These are phyloP conservation scores for Sporormia fimetaria DNA, from an alignment of 495 filamentous ascomycete genomes.

Conservation along the genomic window DNA sequence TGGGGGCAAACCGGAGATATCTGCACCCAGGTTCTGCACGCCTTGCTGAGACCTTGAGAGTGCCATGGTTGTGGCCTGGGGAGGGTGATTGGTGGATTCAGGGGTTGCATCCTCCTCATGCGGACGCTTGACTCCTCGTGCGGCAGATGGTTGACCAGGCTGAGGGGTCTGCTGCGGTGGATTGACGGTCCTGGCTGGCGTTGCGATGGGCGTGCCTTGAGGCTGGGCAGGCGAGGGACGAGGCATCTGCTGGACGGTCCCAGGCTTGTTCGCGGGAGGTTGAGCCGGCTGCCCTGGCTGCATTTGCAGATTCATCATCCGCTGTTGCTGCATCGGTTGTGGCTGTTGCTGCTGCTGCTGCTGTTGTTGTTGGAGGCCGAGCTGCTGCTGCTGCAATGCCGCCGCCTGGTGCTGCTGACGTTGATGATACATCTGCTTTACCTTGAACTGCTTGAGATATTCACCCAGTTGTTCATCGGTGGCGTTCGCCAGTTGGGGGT, in stretches of 20 bases:
- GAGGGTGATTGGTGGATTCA: constrained; percentile 20
- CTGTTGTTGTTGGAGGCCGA: constrained; percentile 16
- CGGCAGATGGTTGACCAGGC: constrained; percentile 13
- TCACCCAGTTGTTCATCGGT: constrained; percentile 15
- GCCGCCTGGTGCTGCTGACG: constrained; percentile 28
- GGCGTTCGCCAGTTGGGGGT: not conserved
- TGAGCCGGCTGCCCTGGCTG: constrained; percentile 25
- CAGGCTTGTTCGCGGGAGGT: constrained; percentile 22
- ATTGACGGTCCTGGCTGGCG: constrained; percentile 7
- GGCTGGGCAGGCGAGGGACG: constrained; percentile 16
- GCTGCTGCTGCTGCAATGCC: constrained; percentile 20
- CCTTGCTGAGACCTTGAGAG: constrained; percentile 32
- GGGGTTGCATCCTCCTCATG: constrained; percentile 48
- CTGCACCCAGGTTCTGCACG: constrained; percentile 31
- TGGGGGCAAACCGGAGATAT: constrained; percentile 41
- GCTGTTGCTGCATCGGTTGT: constrained; percentile 24
- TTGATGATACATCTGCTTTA: constrained; percentile 20
- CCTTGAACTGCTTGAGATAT: constrained; percentile 10
- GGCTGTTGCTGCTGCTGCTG: constrained; percentile 34
- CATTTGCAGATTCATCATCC: constrained; percentile 17
- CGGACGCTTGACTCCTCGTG: constrained; percentile 44
- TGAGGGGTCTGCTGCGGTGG: constrained; percentile 22
- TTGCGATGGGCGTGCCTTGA: constrained; percentile 7
- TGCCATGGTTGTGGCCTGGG: constrained; percentile 32
- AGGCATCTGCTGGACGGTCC: constrained; percentile 16